Evolutionary conservation across 2,329 filamentous ascomycete species (phyloP).

Genomic region (Xylariaceae sp.): DNA sequence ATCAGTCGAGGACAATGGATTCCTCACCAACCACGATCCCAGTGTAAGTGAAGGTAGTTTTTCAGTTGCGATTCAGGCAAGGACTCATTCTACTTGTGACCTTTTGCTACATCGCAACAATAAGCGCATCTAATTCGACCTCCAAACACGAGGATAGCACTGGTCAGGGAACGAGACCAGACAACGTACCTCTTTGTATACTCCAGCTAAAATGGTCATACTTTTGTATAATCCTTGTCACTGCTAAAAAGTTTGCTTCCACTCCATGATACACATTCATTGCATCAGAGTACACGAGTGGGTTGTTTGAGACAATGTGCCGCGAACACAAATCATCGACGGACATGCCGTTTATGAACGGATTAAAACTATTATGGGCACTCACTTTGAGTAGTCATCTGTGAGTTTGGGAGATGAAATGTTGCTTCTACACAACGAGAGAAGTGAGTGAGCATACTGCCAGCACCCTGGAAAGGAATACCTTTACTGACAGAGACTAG

Average conservation of each 20-base stretch:
- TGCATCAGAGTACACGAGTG: neutral
- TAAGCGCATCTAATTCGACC: too few relatives aligned
- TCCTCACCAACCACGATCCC: too few relatives aligned
- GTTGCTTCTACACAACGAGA: neutral
- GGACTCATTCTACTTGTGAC: too few relatives aligned
- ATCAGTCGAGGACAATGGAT: too few relatives aligned
- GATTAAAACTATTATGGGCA: neutral
- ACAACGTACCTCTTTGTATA: neutral
- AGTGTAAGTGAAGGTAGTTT: too few relatives aligned
- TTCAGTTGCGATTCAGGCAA: too few relatives aligned
- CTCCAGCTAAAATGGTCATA: neutral
- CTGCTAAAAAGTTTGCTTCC: neutral
- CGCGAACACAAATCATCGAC: neutral
- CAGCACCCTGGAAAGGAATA: too few relatives aligned
- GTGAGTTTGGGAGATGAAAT: neutral
- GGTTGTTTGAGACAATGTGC: slow-evolving; percentile 4
- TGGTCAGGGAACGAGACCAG: too few relatives aligned
- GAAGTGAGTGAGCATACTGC: neutral
- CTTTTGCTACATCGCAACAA: too few relatives aligned
- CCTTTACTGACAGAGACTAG: too few relatives aligned
- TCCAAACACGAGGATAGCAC: too few relatives aligned
- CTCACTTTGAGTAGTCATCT: slow-evolving; percentile 1
- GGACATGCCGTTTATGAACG: neutral
- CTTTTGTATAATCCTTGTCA: neutral
- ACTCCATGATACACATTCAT: neutral